A percentile compares a stretch with the other conserved stretches of the same genome.
These are phyloP conservation scores for Nakataea oryzae DNA, from an alignment of 2,329 filamentous ascomycete genomes.

Conservation along the genomic window DNA sequence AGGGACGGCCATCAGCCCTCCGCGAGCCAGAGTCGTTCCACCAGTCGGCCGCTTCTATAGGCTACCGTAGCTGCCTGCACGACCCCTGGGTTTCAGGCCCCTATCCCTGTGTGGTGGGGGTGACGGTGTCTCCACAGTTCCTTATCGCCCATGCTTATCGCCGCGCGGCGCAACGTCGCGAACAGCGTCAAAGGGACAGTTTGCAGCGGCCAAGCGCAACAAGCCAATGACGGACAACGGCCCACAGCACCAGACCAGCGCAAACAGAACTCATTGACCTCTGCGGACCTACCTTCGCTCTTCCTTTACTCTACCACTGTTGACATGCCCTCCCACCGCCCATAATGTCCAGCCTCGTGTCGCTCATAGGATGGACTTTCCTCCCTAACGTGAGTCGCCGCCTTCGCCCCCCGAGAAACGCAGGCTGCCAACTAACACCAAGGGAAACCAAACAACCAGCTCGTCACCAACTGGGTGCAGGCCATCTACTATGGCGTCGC, in stretches of 20 bases:
- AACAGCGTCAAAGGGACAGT: not conserved
- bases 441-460: conserved; percentile 32
- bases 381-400: conserved; percentile 35
- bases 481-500: conserved; percentile 76
- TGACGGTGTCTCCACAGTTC: not conserved
- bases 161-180: not conserved
- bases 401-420: not conserved
- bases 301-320: not conserved
- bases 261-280: not conserved
- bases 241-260: not conserved
- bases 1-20: not conserved
- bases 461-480: conserved; percentile 69
- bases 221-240: not conserved
- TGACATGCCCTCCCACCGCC: not conserved
- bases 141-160: not conserved
- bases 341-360: conserved; percentile 40
- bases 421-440: not conserved
- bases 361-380: conserved; percentile 46
- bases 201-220: not conserved
- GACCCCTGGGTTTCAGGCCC: no score
- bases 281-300: not conserved
- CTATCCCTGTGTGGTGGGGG: not conserved
- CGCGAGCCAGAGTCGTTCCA: no score
- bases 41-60: no score
- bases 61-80: no score